Percentiles rank a stretch among this genome's conserved stretches.
phyloP scores from a whole-genome alignment of 2,329 filamentous ascomycete genomes.

The Colletotrichum chlorophyti region DNA sequence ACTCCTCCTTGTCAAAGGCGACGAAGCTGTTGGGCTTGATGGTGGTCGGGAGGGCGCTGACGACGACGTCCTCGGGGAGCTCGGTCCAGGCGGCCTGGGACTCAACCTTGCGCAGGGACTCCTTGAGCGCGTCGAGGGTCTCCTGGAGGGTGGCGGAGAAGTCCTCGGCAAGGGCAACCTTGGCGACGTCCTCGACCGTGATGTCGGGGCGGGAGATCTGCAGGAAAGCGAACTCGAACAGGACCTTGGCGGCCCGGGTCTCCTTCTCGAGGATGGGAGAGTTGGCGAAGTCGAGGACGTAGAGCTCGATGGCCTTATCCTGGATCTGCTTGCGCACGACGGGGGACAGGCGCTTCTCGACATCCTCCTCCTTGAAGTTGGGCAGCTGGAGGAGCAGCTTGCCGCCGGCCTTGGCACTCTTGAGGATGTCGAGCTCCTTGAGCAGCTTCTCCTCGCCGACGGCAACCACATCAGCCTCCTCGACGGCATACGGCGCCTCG shows the following conservation, averaged over 20 bases:
- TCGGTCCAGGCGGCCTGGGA: conserved; percentile 83
- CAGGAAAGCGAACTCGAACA: conserved; percentile 84
- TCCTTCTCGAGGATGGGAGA: conserved; percentile 74
- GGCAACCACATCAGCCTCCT: conserved; percentile 79
- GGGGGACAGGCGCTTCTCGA: conserved; percentile 84
- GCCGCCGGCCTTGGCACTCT: conserved; percentile 72
- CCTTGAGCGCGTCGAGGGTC: conserved; percentile 71
- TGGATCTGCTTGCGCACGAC: conserved; percentile 74
- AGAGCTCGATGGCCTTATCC: conserved; percentile 74
- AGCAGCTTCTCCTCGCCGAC: conserved; percentile 81
- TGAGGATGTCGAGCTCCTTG: conserved; percentile 76
- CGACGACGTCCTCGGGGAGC: conserved; percentile 63
- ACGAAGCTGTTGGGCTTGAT: conserved; percentile 84
- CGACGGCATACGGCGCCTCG: conserved; percentile 83
- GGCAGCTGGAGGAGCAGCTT: conserved; percentile 79
- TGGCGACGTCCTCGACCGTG: conserved; percentile 67
- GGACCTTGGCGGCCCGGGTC: conserved; percentile 64
- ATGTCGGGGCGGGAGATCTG: conserved; percentile 75
- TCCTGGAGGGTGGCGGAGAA: conserved; percentile 58
- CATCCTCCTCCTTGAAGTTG: conserved; percentile 83
- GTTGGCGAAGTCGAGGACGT: conserved; percentile 75
- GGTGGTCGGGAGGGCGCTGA: conserved; percentile 63
- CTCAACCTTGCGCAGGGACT: conserved; percentile 75
- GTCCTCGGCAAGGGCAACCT: conserved; percentile 66
- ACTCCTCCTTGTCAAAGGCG: conserved; percentile 77